These are phyloP conservation scores for Colletotrichum zoysiae DNA, from an alignment of 2,329 filamentous ascomycete species.

Conservation along the genomic window DNA sequence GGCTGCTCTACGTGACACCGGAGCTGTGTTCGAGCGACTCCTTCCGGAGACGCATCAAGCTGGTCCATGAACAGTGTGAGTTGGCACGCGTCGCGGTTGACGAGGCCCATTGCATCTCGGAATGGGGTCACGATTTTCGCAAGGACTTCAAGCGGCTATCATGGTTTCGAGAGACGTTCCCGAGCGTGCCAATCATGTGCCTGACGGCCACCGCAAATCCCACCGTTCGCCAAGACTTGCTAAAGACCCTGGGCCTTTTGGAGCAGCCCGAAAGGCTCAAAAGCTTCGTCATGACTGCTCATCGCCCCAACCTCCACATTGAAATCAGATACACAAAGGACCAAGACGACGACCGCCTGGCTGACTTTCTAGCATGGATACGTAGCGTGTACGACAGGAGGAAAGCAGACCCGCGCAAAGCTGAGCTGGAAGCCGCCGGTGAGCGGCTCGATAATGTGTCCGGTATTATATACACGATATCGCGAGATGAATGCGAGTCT, in stretches of 20 bases:
- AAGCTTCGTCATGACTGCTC: slow-evolving; percentile 85
- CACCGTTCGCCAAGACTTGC: slow-evolving; percentile 84
- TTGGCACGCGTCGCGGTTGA: slow-evolving; percentile 91
- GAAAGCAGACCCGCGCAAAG: slow-evolving; percentile 66
- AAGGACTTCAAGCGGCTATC: slow-evolving; percentile 87
- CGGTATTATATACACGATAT: slow-evolving; percentile 85
- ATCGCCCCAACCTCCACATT: slow-evolving; percentile 88
- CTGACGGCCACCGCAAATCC: slow-evolving; percentile 91
- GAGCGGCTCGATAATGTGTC: slow-evolving; percentile 74
- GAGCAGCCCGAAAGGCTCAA: slow-evolving; percentile 69
- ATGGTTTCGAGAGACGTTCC: slow-evolving; percentile 87
- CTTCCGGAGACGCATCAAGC: slow-evolving; percentile 80
- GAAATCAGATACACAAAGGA: slow-evolving; percentile 88
- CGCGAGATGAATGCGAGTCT: slow-evolving; percentile 79
- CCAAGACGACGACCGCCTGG: slow-evolving; percentile 77
- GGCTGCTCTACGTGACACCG: slow-evolving; percentile 92
- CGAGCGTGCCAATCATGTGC: slow-evolving; percentile 90
- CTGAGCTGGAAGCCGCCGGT: slow-evolving; percentile 66
- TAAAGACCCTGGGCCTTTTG: slow-evolving; percentile 79
- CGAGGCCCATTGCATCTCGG: slow-evolving; percentile 96
- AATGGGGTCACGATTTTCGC: slow-evolving; percentile 99
- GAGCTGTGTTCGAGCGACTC: slow-evolving; percentile 84
- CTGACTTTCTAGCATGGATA: slow-evolving; percentile 83
- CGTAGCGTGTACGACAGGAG: slow-evolving; percentile 78
- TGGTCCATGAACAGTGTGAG: slow-evolving; percentile 84